These are phyloP conservation scores for Serendipita sp. DNA, from an alignment of 768 basidiomycete species.

Conservation along the genomic window DNA sequence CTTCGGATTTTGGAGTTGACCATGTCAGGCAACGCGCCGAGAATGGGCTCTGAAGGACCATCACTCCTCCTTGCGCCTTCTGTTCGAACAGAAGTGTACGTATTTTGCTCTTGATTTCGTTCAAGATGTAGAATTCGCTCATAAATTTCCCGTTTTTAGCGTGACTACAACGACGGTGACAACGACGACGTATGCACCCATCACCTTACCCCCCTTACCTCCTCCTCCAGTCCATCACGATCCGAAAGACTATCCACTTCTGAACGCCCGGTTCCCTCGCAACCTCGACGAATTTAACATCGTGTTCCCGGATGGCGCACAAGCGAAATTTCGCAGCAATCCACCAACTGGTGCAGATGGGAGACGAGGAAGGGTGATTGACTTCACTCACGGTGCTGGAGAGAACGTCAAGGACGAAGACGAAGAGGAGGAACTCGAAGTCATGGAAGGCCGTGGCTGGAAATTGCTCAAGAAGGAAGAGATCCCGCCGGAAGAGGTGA, in stretches of 20 bases:
- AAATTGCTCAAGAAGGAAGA: slow-evolving; percentile 49
- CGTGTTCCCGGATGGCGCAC: slow-evolving; percentile 65
- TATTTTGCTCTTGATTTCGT: background rate
- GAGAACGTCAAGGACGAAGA: slow-evolving; percentile 49
- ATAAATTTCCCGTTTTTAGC: slow-evolving; percentile 27
- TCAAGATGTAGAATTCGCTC: slow-evolving; percentile 6
- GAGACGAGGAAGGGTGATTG: background rate
- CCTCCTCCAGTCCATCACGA: slow-evolving; percentile 57
- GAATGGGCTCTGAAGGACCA: background rate
- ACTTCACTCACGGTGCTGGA: background rate
- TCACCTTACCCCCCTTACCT: slow-evolving; percentile 60
- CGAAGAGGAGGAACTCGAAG: slow-evolving; percentile 54
- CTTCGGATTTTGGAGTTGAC: background rate
- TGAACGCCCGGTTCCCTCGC: slow-evolving; percentile 57
- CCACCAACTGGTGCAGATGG: background rate
- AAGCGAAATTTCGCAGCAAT: slow-evolving; percentile 50
- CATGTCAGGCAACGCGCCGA: background rate
- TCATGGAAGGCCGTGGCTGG: slow-evolving; percentile 56
- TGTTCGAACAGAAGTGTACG: slow-evolving; percentile 5
- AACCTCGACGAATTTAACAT: slow-evolving; percentile 63
- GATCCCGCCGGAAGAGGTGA: slow-evolving; percentile 22
- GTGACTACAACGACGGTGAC: slow-evolving; percentile 87
- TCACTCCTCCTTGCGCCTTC: background rate
- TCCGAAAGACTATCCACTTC: slow-evolving; percentile 62
- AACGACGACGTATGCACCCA: slow-evolving; percentile 81